A percentile compares a stretch with the other conserved stretches of the same genome.
phyloP scores from a whole-genome alignment of 1,284 basidiomycete species.

The Cutaneotrichosporon cavernicola region DNA sequence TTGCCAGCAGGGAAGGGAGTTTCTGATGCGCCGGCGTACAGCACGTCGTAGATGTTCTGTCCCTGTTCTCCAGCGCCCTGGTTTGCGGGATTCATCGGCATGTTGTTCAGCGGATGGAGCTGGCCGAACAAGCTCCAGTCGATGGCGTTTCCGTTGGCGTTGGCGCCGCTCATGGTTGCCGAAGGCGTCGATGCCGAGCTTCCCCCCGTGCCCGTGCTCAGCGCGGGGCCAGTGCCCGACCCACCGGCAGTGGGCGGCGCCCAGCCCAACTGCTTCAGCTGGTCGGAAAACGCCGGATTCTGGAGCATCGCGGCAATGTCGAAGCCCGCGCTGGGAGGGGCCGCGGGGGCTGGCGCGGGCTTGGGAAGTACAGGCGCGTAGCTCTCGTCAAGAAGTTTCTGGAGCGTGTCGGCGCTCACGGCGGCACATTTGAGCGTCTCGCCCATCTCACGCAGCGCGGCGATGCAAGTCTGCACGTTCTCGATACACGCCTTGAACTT shows the following conservation, averaged over 20 bases:
- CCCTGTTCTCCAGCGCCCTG: neutral
- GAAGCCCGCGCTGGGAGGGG: neutral
- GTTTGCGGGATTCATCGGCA: constrained; percentile 1
- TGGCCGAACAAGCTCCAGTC: constrained; percentile 8
- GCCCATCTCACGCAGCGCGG: constrained; percentile 28
- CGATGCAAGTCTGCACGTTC: constrained; percentile 25
- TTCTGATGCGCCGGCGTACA: constrained; percentile 17
- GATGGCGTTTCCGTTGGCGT: neutral
- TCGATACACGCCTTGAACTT: constrained; percentile 22
- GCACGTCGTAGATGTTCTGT: constrained; percentile 17
- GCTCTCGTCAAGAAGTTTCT: constrained; percentile 20
- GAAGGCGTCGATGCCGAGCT: neutral
- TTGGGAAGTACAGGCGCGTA: neutral
- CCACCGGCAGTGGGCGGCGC: constrained; percentile 15
- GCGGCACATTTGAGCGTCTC: constrained; percentile 22
- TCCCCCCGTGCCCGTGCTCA: neutral
- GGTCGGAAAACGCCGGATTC: constrained; percentile 22
- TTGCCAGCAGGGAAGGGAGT: constrained; percentile 9
- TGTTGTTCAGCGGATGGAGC: neutral
- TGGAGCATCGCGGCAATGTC: constrained; percentile 22
- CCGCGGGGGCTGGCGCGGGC: constrained; percentile 1
- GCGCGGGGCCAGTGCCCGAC: neutral
- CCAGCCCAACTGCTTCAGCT: constrained; percentile 27
- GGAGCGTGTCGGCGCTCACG: constrained; percentile 17
- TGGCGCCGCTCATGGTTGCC: neutral